These are phyloP conservation scores for Grifola frondosa DNA, from an alignment of 1,284 basidiomycete species.

Conservation along the genomic window DNA sequence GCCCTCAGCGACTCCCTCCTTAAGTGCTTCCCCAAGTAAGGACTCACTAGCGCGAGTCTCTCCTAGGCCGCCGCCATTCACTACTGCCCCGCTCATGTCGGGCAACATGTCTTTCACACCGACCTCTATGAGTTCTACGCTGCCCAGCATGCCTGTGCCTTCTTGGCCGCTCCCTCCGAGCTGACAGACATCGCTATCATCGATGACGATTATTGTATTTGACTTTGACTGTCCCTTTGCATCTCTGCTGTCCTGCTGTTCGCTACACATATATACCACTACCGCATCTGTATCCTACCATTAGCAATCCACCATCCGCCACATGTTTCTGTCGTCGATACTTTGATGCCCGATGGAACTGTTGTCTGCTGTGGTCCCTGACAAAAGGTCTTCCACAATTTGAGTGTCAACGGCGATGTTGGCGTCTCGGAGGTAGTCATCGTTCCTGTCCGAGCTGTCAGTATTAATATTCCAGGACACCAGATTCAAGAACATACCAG, in stretches of 20 bases:
- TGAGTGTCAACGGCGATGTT: constrained; percentile 57
- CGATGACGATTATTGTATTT: no score
- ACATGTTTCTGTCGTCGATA: not conserved
- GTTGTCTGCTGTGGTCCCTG: not conserved
- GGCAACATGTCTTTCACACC: constrained; percentile 21
- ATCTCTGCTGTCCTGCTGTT: constrained; percentile 21
- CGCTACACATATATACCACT: constrained; percentile 23
- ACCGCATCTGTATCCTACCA: constrained; percentile 26
- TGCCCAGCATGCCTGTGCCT: not conserved
- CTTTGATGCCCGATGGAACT: not conserved
- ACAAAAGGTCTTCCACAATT: constrained; percentile 54
- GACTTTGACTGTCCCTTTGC: no score
- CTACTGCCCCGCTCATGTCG: constrained; percentile 25
- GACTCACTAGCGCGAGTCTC: constrained; percentile 32
- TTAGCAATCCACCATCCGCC: not conserved
- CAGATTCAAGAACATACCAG: constrained; percentile 35
- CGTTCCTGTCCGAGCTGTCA: constrained; percentile 58
- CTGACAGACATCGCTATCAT: not conserved
- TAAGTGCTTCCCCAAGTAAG: constrained; percentile 41
- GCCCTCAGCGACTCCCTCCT: constrained; percentile 30
- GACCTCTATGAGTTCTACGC: constrained; percentile 8
- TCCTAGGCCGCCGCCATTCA: constrained; percentile 30
- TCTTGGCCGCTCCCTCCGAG: not conserved
- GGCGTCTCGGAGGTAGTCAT: constrained; percentile 68
- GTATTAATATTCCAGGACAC: not conserved